Evolutionary conservation across 192 early-diverging fungal species (phyloP), one percentile per base, ranked within the genome.

Genomic region (Powellomyces hirtus): DNA sequence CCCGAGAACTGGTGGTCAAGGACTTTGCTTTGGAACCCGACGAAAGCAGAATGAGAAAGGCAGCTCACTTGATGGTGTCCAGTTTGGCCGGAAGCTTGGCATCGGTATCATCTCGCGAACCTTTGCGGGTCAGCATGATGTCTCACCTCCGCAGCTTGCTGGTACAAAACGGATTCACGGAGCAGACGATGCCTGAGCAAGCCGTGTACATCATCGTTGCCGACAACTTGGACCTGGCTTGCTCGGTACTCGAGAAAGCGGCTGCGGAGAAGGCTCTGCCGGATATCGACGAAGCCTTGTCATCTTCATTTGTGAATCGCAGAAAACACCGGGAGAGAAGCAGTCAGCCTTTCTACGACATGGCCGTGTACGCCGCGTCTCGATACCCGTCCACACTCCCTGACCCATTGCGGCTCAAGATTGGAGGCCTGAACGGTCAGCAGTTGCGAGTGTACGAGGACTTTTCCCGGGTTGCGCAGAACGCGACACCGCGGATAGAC

Each of bases 21-120:
- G 97, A 99, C 71, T 98, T 98, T 82, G 92, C 91, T 0, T 84
- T 91, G 68, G 97, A 99, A 73, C 86, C 91, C 4, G 92, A 95
- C 71, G 97, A 98, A 72, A 90, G 91, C 46, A 89, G 92, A 68
- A 90, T 99, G 89, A 84, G 93, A 51, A 90, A 93, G 49, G 90
- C 97, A 0, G 95, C 95, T 7, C 94, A 96, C 70, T 75, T 91
- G 29, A 99, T 99, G 96, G 94, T 91, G 10, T 94, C 97, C 66
- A 93, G 89, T 26, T 74, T 99, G 10, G 94, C 95, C 5, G 80
- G 81, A 6, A 80, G 78, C 57, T 79, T 97, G 29, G 94, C 94
- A 1, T 86, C 95, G 40, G 94, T 95, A 20, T 92, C 93, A 16
- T 96, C 93, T 68, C 89, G 94, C 38, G 96, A 99, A 66, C 93